These are phyloP conservation scores for Ceratonia siliqua DNA, from an alignment of 306 rosid species.

Conservation along the genomic window DNA sequence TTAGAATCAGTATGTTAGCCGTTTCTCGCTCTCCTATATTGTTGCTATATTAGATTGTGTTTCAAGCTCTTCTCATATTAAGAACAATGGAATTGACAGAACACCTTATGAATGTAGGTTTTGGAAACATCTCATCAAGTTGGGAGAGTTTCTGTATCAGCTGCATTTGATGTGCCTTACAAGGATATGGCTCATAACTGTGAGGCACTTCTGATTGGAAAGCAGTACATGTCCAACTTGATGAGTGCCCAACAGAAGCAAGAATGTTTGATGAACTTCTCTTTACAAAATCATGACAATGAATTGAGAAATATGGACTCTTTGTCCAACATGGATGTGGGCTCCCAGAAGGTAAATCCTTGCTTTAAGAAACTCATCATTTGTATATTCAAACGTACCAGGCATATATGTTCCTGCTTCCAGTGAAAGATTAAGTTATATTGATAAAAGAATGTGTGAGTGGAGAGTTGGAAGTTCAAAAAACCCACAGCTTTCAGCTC, in stretches of 20 bases:
- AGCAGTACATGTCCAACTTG: slow-evolving; percentile 76
- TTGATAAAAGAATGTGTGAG: background rate
- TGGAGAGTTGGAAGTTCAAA: background rate
- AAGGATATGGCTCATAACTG: slow-evolving; percentile 82
- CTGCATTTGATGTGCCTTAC: slow-evolving; percentile 59
- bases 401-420: background rate
- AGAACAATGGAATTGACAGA: slow-evolving; percentile 5
- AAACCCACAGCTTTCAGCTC: background rate
- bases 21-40: slow-evolving; percentile 27
- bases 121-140: slow-evolving; percentile 67
- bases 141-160: slow-evolving; percentile 62
- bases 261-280: slow-evolving; percentile 34
- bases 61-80: slow-evolving; percentile 25
- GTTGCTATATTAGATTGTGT: slow-evolving; percentile 25
- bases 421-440: background rate
- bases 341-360: slow-evolving; percentile 50
- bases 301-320: slow-evolving; percentile 38
- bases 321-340: slow-evolving; percentile 13
- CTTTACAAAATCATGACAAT: slow-evolving; percentile 35
- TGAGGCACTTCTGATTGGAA: slow-evolving; percentile 73
- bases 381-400: background rate
- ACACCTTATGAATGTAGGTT: slow-evolving; percentile 49
- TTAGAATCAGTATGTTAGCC: slow-evolving; percentile 79
- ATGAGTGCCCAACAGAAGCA: slow-evolving; percentile 55
- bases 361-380: slow-evolving; percentile 12